Base-by-base conservation (phyloP, 345 rosid genomes). In the Camelina neglecta region DNA sequence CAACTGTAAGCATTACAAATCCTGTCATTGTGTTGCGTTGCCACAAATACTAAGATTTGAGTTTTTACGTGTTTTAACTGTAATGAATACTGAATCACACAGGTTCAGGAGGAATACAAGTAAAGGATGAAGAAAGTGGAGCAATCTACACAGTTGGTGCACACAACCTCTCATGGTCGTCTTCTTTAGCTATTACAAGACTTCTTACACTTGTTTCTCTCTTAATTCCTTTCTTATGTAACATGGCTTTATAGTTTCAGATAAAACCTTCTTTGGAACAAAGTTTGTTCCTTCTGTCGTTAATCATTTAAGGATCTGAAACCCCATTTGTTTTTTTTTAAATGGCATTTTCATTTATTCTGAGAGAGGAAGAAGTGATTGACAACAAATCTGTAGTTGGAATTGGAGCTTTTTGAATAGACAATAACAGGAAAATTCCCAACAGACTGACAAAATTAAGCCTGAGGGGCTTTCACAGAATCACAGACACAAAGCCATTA, bases 71-170 rank as follows among this genome's bases (percentile, higher is more conserved):
- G 48, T 60, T 65, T 16, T 39, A 59, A 36, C 41, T 44, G 65
- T 69, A 62, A 60, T 6, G 67, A 12, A 31, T 21, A 55, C 44
- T 69, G 2, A 23, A 66, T 49, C 12, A 67, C 21, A 51, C 47
- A 95, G 99, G 99, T 65, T 87, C 99, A 36, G 84, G 88, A 4
- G 85, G 83, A 77, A 85, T 95, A 82, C 83, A 84, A 77, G 75
- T 95, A 55, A 89, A 80, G 82, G 99, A 92, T 55, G 88, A 81
- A 60, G 68, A 18, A 16, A 69, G 86, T 2, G 93, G 90, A 67
- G 66, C 74, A 24, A 11, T 74, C 38, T 88, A 86, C 75, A 69
- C 89, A 0, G 85, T 94, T 1, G 86, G 88, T 21, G 86, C 90
- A 16, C 89, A 89, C 53, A 67, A 87, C 41, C 44, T 94, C 49